Percentiles rank a stretch among this genome's conserved stretches.
Evolutionary conservation across 73 alveolate genomes (phyloP).

Genomic region (Tetrahymena elliotti): DNA sequence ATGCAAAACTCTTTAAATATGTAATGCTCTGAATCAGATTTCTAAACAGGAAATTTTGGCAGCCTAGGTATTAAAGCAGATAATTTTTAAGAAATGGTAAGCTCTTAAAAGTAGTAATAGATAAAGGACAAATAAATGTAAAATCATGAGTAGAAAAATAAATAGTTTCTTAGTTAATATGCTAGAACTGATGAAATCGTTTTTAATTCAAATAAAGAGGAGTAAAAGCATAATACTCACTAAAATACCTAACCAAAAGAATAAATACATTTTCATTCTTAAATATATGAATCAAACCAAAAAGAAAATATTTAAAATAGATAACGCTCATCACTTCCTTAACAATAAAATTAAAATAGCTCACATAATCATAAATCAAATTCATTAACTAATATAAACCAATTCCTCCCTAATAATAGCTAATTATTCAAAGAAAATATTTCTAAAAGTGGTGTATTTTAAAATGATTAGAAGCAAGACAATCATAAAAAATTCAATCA

Average conservation of each 20-base stretch:
- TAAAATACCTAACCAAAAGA: neutral
- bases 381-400: neutral
- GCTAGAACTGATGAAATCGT: neutral
- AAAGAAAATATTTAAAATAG: neutral
- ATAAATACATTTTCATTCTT: neutral
- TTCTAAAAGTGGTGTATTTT: neutral
- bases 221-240: neutral
- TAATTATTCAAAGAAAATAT: neutral
- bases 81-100: neutral
- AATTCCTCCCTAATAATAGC: too few relatives aligned
- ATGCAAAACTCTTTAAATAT: neutral
- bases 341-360: neutral
- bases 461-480: neutral
- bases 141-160: neutral
- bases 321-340: too few relatives aligned
- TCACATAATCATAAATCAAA: neutral
- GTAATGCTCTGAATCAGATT: neutral
- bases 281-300: too few relatives aligned
- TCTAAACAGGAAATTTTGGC: neutral
- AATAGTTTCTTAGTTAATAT: neutral
- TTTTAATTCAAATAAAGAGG: neutral
- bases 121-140: neutral
- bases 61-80: neutral
- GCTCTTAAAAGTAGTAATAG: neutral
- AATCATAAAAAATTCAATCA: too few relatives aligned